Evolutionary conservation across 805 yeast species (phyloP), one percentile per base, ranked within the genome.

Genomic region (Priceomyces medius): DNA sequence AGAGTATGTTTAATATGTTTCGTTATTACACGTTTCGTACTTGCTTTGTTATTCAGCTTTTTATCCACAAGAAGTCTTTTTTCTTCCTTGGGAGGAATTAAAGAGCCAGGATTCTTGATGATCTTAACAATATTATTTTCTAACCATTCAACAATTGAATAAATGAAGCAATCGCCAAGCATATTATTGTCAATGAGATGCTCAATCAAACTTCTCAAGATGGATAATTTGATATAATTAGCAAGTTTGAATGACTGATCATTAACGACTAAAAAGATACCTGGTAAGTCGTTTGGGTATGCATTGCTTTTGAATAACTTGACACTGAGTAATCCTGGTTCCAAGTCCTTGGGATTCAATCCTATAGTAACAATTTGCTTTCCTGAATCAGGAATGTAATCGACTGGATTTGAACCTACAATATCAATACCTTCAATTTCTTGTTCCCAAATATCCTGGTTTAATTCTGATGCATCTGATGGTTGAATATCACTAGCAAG

Each of bases 101-200:
- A 69, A 2, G 83, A 80, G 0, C 96, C 95, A 0, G 98, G 98
- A 42, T 82, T 72, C 31, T 80, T 78, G 7, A 85, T 74, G 10
- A 89, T 71, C 2, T 61, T 59, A 4, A 68, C 61, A 33, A 83
- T 63, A 50, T 85, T 78, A 12, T 77, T 81, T 48, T 84, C 83
- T 13, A 90, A 53, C 90, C 95, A 89, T 47, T 88, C 95, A 38
- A 80, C 67, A n/a, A 88, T 68, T 4, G 80, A 66, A 55, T 70
- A 85, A 1, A 89, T 59, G 64, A 83, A 77, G 53, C 85, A 80
- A 51, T 81, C 87, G 1, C 97, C 97, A 3, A 83, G 21, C 4
- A 80, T 51, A 8, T 68, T 66, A 24, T 66, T 61, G 2, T 69
- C 66, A 3, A 63, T 50, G 2, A 83, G 50, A 47, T 74, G 69